phyloP scores from a whole-genome alignment of 331 rosid genomes.

The Telfairia occidentalis region DNA sequence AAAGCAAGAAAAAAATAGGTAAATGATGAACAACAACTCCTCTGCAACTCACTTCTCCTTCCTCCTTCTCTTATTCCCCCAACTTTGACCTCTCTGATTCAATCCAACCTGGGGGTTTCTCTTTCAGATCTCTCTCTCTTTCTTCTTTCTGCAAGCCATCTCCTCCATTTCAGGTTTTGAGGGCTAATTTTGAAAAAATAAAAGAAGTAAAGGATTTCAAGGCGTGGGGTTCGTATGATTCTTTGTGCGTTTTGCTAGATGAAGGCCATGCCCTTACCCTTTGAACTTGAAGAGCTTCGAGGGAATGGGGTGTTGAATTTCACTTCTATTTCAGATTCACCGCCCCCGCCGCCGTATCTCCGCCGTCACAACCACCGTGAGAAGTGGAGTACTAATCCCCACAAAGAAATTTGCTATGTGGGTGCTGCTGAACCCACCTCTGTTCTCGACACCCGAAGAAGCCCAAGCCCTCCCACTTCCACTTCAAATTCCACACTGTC shows the following conservation, averaged over 20 bases:
- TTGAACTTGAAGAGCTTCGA: slow-evolving; percentile 75
- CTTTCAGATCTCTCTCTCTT: neutral
- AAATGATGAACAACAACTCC: neutral
- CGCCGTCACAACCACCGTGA: slow-evolving; percentile 14
- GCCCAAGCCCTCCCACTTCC: slow-evolving; percentile 68
- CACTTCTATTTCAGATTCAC: slow-evolving; percentile 48
- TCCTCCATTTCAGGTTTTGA: no score
- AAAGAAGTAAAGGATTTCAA: slow-evolving; percentile 46
- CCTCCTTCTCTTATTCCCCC: no score
- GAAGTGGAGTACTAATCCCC: slow-evolving; percentile 33
- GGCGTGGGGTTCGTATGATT: slow-evolving; percentile 24
- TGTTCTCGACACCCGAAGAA: slow-evolving; percentile 64
- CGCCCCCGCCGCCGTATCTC: slow-evolving; percentile 10
- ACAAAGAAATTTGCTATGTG: slow-evolving; percentile 69
- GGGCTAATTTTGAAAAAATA: no score
- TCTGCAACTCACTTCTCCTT: no score
- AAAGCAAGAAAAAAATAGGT: neutral
- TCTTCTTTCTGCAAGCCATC: no score
- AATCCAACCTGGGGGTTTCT: no score
- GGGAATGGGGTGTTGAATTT: slow-evolving; percentile 77
- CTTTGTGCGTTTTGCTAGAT: slow-evolving; percentile 38
- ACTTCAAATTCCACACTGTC: slow-evolving; percentile 89
- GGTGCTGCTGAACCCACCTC: slow-evolving; percentile 91
- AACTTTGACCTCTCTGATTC: no score
- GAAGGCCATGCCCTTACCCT: slow-evolving; percentile 95